phyloP scores from a whole-genome alignment of 176 grass and related monocot genomes.

The Otatea glauca region DNA sequence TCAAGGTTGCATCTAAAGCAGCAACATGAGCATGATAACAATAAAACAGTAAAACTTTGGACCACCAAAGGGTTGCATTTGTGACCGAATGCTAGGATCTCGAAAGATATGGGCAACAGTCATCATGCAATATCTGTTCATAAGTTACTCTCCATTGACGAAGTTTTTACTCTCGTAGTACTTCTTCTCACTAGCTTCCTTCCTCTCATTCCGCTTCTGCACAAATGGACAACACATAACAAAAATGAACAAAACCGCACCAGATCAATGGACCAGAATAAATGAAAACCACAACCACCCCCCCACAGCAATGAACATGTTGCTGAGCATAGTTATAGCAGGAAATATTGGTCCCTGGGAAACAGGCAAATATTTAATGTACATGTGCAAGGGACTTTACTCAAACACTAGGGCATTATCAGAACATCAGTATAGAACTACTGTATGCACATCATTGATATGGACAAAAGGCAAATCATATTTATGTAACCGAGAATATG shows the following conservation, averaged over 20 bases:
- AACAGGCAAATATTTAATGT: conserved; percentile 34
- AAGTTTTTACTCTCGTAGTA: conserved; percentile 85
- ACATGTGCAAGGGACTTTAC: conserved; percentile 16
- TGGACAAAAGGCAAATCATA: conserved; percentile 25
- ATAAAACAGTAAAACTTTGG: conserved; percentile 41
- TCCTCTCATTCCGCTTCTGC: conserved; percentile 98
- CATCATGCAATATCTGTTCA: conserved; percentile 6
- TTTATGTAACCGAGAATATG: conserved; percentile 5
- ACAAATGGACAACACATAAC: conserved; percentile 20
- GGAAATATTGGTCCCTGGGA: conserved; percentile 29
- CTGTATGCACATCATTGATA: conserved; percentile 25
- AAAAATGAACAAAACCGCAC: conserved; percentile 36
- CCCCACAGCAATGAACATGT: conserved; percentile 26
- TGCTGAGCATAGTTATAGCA: background rate
- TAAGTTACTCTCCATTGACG: conserved; percentile 68
- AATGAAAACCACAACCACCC: conserved; percentile 17
- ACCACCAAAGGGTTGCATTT: conserved; percentile 28
- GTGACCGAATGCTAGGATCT: conserved; percentile 36
- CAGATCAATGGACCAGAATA: conserved; percentile 44
- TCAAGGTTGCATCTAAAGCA: conserved; percentile 40
- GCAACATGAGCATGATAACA: conserved; percentile 37
- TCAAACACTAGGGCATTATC: conserved; percentile 12
- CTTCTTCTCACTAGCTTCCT: conserved; percentile 97
- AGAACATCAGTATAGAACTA: conserved; percentile 32
- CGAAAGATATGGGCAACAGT: conserved; percentile 31